These are phyloP conservation scores for Populus davidiana DNA, from an alignment of 345 rosid species.

Conservation along the genomic window DNA sequence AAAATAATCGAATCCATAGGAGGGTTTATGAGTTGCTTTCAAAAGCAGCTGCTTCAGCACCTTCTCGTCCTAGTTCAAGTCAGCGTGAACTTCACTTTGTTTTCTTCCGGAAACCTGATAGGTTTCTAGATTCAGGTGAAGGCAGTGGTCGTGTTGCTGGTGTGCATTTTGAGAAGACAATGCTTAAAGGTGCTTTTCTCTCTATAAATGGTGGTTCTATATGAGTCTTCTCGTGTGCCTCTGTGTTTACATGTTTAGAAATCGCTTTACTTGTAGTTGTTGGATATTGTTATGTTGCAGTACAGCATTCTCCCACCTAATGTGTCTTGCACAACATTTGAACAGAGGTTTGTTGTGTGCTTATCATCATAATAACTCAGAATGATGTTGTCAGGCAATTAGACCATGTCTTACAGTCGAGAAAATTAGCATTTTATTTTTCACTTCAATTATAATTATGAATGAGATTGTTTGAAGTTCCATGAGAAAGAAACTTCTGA, in stretches of 20 bases:
- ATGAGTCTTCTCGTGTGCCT: neutral
- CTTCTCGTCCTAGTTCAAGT: conserved; percentile 42
- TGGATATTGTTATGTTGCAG: conserved; percentile 3
- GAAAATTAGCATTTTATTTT: neutral
- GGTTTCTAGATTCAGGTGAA: conserved; percentile 59
- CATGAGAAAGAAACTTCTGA: neutral
- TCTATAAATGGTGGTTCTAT: neutral
- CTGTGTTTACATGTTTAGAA: neutral
- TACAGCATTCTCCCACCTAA: neutral
- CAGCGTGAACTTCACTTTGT: conserved; percentile 79
- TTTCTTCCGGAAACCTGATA: conserved; percentile 75
- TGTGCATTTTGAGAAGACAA: conserved; percentile 72
- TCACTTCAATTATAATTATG: neutral
- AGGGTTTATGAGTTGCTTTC: conserved; percentile 72
- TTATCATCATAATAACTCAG: neutral
- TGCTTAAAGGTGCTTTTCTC: conserved; percentile 53
- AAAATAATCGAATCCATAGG: conserved; percentile 56
- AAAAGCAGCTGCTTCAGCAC: conserved; percentile 48
- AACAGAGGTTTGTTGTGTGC: neutral
- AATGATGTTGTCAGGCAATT: neutral
- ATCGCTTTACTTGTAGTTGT: neutral
- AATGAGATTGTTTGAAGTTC: neutral
- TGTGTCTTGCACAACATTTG: neutral
- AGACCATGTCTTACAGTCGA: neutral
- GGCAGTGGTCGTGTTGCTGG: conserved; percentile 62